Conservation (phyloP, 306 rosid genomes). For the Ochetophila trinervis region DNA sequence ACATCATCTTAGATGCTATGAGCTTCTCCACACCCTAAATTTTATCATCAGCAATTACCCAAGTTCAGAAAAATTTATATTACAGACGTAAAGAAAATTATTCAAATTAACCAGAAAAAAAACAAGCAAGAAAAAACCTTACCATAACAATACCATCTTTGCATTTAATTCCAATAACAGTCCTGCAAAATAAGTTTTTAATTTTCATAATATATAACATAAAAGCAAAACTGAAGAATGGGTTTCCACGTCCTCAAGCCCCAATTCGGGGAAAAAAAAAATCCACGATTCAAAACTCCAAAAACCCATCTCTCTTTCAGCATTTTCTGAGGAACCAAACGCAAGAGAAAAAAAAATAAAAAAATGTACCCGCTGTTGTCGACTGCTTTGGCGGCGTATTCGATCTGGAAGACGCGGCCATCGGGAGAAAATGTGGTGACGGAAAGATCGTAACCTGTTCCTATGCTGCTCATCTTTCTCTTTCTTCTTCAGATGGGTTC, state of each 20-base stretch:
- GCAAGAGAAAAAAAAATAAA: neutral
- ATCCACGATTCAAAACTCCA: neutral
- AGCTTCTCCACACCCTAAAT: slow-evolving; percentile 91
- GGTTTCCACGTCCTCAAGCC: neutral
- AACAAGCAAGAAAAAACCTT: neutral
- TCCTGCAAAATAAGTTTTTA: slow-evolving; percentile 46
- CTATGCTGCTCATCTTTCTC: slow-evolving; percentile 81
- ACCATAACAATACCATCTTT: slow-evolving; percentile 95
- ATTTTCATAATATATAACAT: neutral
- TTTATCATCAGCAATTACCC: slow-evolving; percentile 19
- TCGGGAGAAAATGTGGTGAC: slow-evolving; percentile 99
- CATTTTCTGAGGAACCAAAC: neutral
- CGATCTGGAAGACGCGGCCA: slow-evolving; percentile 99
- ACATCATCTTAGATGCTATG: slow-evolving; percentile 94
- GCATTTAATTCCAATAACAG: slow-evolving; percentile 97
- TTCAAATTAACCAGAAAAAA: neutral
- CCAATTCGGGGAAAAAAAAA: slow-evolving; percentile 4
- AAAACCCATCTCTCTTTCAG: neutral
- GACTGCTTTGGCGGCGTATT: slow-evolving; percentile 96
- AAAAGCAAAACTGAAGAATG: neutral
- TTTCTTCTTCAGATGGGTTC: slow-evolving; percentile 9
- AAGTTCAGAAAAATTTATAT: slow-evolving; percentile 3
- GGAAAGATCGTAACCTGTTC: slow-evolving; percentile 95
- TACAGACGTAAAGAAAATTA: neutral
- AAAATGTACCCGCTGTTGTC: slow-evolving; percentile 81